A percentile compares a stretch with the other conserved stretches of the same genome.
phyloP scores from a whole-genome alignment of 1,284 basidiomycete genomes.

The Lignosus rhinocerotis region DNA sequence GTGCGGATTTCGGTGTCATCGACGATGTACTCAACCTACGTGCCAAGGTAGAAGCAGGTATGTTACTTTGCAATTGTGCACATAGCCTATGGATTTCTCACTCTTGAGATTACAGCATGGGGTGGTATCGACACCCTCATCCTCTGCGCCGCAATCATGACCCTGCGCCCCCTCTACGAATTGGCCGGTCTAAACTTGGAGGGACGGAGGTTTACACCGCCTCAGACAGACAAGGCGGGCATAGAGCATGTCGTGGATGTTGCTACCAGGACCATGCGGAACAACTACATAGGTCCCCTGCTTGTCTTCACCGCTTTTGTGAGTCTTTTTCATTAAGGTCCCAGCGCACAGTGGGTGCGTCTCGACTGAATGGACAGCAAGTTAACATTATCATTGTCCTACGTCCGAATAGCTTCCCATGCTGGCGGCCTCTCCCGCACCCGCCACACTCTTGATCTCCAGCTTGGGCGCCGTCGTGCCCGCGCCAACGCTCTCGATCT shows the following conservation, averaged over 20 bases:
- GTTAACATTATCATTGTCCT: too few species aligned
- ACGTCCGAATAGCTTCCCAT: slow-evolving; percentile 74
- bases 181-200: slow-evolving; percentile 61
- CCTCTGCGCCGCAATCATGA: slow-evolving; percentile 84
- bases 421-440: slow-evolving; percentile 65
- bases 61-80: slow-evolving; percentile 21
- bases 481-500: slow-evolving; percentile 84
- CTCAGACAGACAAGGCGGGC: slow-evolving; percentile 45
- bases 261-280: slow-evolving; percentile 50
- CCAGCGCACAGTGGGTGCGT: too few species aligned
- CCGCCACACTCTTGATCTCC: slow-evolving; percentile 79
- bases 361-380: too few species aligned
- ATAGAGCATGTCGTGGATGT: slow-evolving; percentile 51
- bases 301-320: slow-evolving; percentile 67
- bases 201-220: slow-evolving; percentile 32
- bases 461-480: slow-evolving; percentile 81
- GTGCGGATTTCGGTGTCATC: not conserved
- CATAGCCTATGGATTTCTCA: not conserved
- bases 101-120: slow-evolving; percentile 54
- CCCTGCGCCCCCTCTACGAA: slow-evolving; percentile 74
- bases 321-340: too few species aligned
- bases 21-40: slow-evolving; percentile 71
- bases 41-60: slow-evolving; percentile 56
- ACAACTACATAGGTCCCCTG: slow-evolving; percentile 67
- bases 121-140: slow-evolving; percentile 81